These are phyloP conservation scores for Penicillium paradoxum DNA, from an alignment of 495 filamentous ascomycete species.

Conservation along the genomic window DNA sequence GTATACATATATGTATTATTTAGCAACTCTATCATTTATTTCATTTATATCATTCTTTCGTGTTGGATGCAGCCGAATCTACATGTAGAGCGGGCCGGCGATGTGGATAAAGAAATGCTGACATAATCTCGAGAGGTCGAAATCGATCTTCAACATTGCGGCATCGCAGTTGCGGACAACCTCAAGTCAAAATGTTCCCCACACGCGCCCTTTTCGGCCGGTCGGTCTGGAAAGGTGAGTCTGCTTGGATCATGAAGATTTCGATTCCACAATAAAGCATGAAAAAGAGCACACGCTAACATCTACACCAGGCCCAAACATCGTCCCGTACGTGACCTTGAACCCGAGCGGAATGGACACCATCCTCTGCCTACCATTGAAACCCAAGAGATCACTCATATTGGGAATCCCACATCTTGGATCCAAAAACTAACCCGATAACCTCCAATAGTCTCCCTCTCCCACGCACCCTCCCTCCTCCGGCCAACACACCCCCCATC, in stretches of 20 bases:
- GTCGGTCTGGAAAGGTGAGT: slow-evolving; percentile 72
- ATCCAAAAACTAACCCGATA: neutral
- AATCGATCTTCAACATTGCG: slow-evolving; percentile 21
- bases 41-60: neutral
- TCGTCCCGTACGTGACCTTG: slow-evolving; percentile 47
- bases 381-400: neutral
- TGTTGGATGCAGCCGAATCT: neutral
- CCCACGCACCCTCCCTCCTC: slow-evolving; percentile 40
- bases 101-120: slow-evolving; percentile 4
- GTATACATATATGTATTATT: neutral
- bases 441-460: slow-evolving; percentile 36
- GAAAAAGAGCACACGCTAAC: slow-evolving; percentile 13
- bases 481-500: slow-evolving; percentile 66
- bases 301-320: slow-evolving; percentile 45
- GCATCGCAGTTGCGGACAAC: slow-evolving; percentile 8
- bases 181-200: slow-evolving; percentile 50
- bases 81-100: neutral
- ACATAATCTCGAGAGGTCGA: slow-evolving; percentile 15
- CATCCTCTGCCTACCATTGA: neutral
- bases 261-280: neutral
- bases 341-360: neutral
- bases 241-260: neutral
- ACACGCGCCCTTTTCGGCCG: slow-evolving; percentile 56
- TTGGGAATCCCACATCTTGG: neutral
- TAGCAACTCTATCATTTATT: neutral